Percentiles rank a stretch among this genome's conserved stretches.
These are phyloP conservation scores for Dimocarpus longan DNA, from an alignment of 345 rosid genomes.

Conservation along the genomic window DNA sequence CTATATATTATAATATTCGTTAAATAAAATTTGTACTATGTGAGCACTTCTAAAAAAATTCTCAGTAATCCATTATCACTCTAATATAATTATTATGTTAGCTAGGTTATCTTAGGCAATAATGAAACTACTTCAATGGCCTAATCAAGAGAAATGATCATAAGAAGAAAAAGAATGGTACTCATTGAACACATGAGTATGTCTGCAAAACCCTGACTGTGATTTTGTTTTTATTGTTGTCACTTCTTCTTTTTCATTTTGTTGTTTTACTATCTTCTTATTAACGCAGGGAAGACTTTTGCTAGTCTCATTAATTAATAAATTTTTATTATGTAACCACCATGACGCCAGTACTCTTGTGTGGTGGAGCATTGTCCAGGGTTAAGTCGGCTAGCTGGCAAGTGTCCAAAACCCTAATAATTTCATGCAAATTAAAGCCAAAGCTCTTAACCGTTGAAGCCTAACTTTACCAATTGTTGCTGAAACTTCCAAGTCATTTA, in stretches of 20 bases:
- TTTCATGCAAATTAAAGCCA: slow-evolving; percentile 12
- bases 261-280: slow-evolving; percentile 8
- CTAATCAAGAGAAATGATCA: background rate
- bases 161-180: background rate
- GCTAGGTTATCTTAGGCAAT: background rate
- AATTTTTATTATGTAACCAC: background rate
- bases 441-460: background rate
- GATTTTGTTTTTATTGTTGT: slow-evolving; percentile 26
- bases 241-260: slow-evolving; percentile 17
- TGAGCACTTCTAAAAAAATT: too few relatives aligned
- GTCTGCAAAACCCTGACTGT: slow-evolving; percentile 31
- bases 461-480: slow-evolving; percentile 12
- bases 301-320: background rate
- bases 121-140: background rate
- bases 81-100: too few relatives aligned
- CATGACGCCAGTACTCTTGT: slow-evolving; percentile 11
- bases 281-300: slow-evolving; percentile 11
- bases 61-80: too few relatives aligned
- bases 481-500: slow-evolving; percentile 21
- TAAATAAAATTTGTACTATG: too few relatives aligned
- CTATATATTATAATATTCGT: too few relatives aligned
- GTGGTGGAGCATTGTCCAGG: slow-evolving; percentile 29
- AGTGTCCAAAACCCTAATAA: slow-evolving; percentile 12
- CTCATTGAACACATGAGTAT: slow-evolving; percentile 25
- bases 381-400: slow-evolving; percentile 6